Conservation (phyloP, 257 asterid species). For the Jaltomata sinuosa region DNA sequence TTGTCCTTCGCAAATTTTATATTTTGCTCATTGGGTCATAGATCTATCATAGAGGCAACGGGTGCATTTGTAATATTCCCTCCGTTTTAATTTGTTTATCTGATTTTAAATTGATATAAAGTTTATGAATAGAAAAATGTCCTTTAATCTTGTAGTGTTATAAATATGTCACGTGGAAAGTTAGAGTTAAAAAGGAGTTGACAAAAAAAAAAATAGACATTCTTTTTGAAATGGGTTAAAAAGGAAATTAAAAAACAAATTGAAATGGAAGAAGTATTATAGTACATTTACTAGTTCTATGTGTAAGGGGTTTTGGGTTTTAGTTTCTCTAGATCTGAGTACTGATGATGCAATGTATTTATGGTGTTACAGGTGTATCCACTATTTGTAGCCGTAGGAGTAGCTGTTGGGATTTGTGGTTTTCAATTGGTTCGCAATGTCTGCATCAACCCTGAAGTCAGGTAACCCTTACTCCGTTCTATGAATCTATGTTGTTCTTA, state of each 20-base stretch:
- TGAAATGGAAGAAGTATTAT: neutral
- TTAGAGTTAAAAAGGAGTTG: too few relatives aligned
- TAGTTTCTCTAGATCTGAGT: neutral
- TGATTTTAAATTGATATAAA: too few relatives aligned
- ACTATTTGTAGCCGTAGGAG: constrained; percentile 43
- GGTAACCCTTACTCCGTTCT: constrained; percentile 32
- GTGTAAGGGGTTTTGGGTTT: neutral
- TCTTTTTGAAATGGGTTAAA: too few relatives aligned
- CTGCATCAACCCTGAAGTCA: constrained; percentile 74
- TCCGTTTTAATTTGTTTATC: too few relatives aligned
- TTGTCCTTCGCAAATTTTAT: neutral
- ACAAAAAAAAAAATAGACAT: too few relatives aligned
- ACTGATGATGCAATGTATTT: neutral
- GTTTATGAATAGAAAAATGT: too few relatives aligned
- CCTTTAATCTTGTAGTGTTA: too few relatives aligned
- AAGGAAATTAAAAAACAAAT: too few relatives aligned
- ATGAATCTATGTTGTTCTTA: too few relatives aligned
- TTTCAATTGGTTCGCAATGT: constrained; percentile 84
- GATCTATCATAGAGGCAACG: neutral
- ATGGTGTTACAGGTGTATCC: neutral
- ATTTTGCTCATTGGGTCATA: neutral
- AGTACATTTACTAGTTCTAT: neutral
- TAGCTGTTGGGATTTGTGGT: constrained; percentile 84
- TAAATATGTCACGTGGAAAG: too few relatives aligned
- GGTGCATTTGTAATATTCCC: neutral